Evolutionary conservation across 1,284 basidiomycete genomes (phyloP), one percentile per base, ranked within the genome.

Genomic region (Boletellus deceptivus): DNA sequence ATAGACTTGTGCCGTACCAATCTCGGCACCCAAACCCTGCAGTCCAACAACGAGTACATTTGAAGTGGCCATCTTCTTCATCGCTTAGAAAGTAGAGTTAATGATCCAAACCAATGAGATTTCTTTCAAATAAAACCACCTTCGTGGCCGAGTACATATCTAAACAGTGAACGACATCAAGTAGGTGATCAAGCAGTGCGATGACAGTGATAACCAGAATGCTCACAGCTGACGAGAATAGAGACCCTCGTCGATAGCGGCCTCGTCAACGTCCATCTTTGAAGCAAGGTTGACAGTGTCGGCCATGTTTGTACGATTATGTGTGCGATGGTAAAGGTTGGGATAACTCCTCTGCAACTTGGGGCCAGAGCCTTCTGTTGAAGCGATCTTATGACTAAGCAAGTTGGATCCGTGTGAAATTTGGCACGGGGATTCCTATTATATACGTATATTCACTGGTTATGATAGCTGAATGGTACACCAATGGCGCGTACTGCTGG

Each of bases 61-160:
- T 50, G 95, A 98, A 25, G 83, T 79, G 8, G 97, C 96, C 97
- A 99, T 99, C 68, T 89, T 90, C 80, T 98, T 98, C 97, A 99
- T 99, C 41, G 96, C 96, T 94, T 65, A 24, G 22, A 25, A 40
- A 39, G 22, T 3, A 37, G 33, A 5, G 27, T 60, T 25, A 56
- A 48, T 17, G 27, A 51, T 5, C 54, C 20, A 40, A 50, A 42
- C 51, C 20, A 24, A 20, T 46, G 9, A 16, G 16, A 4, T 31
- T 29, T 41, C 25, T 27, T 27, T 29, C 38, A 17, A 22, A 22
- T 4, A 22, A 22, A 4, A 22, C 40, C 65, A 93, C 94, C 94
- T 82, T 97, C 94, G 71, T 97, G 93, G 29, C 94, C 94, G 18
- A 98, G 83, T 14, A 98, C 94, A 70, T 98, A 98, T 63, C 94